A percentile compares a stretch with the other conserved stretches of the same genome.
Conservation (phyloP, 176 grass and related monocot species). For the Aegilops tauschii region DNA sequence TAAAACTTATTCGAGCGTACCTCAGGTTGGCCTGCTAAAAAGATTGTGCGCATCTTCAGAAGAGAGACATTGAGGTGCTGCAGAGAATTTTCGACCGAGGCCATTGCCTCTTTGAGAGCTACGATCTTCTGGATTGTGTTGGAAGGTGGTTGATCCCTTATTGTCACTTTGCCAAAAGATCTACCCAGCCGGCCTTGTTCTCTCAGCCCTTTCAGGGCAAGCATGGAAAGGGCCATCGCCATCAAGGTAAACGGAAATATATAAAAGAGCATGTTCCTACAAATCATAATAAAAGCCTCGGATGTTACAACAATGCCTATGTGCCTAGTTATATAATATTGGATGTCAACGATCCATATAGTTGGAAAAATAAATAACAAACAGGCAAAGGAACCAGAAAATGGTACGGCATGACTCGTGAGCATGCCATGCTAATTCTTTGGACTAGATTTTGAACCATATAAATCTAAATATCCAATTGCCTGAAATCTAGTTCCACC, state of each 20-base stretch:
- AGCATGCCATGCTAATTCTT: not conserved
- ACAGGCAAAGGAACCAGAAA: not conserved
- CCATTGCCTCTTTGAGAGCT: constrained; percentile 95
- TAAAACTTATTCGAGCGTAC: constrained; percentile 42
- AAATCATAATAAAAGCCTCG: constrained; percentile 6
- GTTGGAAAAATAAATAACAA: constrained; percentile 3
- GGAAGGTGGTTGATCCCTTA: constrained; percentile 86
- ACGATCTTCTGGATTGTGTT: constrained; percentile 95
- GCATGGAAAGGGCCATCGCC: constrained; percentile 67
- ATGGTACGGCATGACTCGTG: not conserved
- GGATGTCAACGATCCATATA: not conserved
- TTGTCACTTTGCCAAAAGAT: constrained; percentile 86
- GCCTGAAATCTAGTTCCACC: not conserved
- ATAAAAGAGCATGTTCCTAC: constrained; percentile 83
- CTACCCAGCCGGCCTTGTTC: constrained; percentile 87
- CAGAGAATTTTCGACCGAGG: constrained; percentile 87
- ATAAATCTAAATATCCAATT: not conserved
- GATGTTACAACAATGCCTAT: constrained; percentile 3
- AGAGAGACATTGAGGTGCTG: constrained; percentile 80
- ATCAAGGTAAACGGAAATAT: constrained; percentile 68
- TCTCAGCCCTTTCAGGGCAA: constrained; percentile 81
- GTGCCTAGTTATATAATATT: not conserved
- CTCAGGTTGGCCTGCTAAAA: constrained; percentile 88
- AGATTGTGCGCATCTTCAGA: constrained; percentile 70
- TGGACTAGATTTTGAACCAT: not conserved